phyloP scores from a whole-genome alignment of 345 rosid species.

The Eucalyptus camaldulensis region DNA sequence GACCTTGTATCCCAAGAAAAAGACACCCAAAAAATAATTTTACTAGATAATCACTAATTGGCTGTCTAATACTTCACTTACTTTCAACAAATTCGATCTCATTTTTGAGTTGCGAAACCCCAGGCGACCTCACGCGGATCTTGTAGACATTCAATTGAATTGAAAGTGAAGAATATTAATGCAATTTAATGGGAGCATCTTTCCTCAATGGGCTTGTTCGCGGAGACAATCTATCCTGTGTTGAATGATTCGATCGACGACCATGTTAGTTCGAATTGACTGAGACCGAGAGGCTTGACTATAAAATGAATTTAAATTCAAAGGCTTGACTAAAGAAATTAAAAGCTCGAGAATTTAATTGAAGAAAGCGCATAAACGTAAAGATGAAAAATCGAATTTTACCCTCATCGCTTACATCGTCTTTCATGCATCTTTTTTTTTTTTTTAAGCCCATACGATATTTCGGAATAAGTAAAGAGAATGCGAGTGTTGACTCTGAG shows the following conservation, averaged over 20 bases:
- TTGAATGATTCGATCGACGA: neutral
- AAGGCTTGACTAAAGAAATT: neutral
- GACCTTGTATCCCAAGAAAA: neutral
- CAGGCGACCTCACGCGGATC: fast-evolving
- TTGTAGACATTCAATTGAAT: neutral
- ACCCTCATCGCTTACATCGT: neutral
- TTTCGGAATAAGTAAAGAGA: neutral
- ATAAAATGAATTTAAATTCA: neutral
- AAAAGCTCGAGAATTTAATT: neutral
- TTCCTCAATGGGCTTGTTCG: neutral
- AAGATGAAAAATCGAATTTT: neutral
- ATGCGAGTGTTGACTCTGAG: neutral
- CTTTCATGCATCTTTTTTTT: neutral
- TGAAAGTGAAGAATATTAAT: neutral
- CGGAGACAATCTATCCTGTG: neutral
- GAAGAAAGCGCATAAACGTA: neutral
- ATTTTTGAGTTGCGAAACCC: neutral
- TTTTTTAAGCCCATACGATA: neutral
- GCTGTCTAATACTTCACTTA: neutral
- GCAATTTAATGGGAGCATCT: neutral
- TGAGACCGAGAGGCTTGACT: neutral
- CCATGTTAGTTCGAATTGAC: neutral
- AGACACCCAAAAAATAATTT: neutral
- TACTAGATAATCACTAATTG: neutral
- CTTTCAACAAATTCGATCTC: neutral